Evolutionary conservation across 805 yeast species (phyloP).

Genomic region (Kregervanrija pseudodelftensis): DNA sequence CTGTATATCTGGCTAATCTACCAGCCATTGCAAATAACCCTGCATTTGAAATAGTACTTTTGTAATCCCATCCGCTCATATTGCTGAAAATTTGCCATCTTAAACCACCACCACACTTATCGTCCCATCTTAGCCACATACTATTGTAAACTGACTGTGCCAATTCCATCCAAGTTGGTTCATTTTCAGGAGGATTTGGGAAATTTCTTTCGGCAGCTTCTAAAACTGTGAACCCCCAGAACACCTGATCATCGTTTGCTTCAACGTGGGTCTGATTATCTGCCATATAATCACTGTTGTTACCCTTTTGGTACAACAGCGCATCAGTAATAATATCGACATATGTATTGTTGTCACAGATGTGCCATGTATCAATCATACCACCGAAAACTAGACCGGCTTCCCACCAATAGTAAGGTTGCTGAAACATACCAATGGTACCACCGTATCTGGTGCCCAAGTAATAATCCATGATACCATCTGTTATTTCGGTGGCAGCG

Average conservation of each 20-base stretch:
- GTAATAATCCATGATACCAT: constrained; percentile 78
- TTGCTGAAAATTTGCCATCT: constrained; percentile 95
- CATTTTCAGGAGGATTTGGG: constrained; percentile 51
- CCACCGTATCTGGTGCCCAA: constrained; percentile 58
- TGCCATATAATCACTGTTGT: constrained; percentile 64
- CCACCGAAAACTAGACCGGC: constrained; percentile 72
- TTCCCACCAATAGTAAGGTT: constrained; percentile 89
- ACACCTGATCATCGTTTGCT: constrained; percentile 89
- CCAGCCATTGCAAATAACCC: constrained; percentile 83
- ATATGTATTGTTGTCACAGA: constrained; percentile 61
- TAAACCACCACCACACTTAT: constrained; percentile 76
- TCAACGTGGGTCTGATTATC: constrained; percentile 73
- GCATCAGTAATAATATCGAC: constrained; percentile 51
- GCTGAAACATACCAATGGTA: constrained; percentile 60
- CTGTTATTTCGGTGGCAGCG: constrained; percentile 55
- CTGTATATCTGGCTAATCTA: constrained; percentile 75
- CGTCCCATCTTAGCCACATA: constrained; percentile 88
- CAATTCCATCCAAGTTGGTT: constrained; percentile 73
- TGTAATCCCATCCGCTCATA: constrained; percentile 92
- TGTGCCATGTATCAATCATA: constrained; percentile 62
- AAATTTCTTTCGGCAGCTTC: constrained; percentile 78
- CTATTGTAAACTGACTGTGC: constrained; percentile 89
- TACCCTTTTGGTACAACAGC: constrained; percentile 60
- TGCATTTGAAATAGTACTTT: constrained; percentile 83
- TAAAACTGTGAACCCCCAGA: constrained; percentile 85